Conservation (phyloP, 192 early-diverging fungal genomes). For the Chytriomyces confervae region DNA sequence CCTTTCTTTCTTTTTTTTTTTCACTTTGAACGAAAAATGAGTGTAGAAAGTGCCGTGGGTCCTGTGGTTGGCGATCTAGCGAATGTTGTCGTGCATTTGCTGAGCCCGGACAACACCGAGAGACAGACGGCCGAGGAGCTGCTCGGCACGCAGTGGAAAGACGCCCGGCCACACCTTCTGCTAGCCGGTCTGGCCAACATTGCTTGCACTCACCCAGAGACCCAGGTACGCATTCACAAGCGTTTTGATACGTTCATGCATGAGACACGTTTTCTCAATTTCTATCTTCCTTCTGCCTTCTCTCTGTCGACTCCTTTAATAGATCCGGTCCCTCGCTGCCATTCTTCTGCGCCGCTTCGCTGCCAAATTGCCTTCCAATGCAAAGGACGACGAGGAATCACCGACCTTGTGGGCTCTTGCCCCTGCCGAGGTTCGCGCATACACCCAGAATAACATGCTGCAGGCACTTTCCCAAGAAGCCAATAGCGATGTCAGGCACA, state of each 20-base stretch:
- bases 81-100: conserved; percentile 44
- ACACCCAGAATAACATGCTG: conserved; percentile 79
- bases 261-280: background rate
- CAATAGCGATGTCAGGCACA: conserved; percentile 78
- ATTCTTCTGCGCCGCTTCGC: conserved; percentile 76
- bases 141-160: conserved; percentile 67
- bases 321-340: conserved; percentile 71
- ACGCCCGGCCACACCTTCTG: conserved; percentile 65
- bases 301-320: conserved; percentile 1
- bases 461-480: conserved; percentile 78
- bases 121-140: conserved; percentile 67
- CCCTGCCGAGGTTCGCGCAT: conserved; percentile 64
- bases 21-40: background rate
- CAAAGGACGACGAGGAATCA: conserved; percentile 56
- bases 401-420: conserved; percentile 78
- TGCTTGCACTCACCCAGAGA: conserved; percentile 55
- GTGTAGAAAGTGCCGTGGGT: background rate
- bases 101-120: conserved; percentile 64
- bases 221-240: conserved; percentile 38
- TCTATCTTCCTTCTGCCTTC: conserved; percentile 1
- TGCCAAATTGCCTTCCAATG: conserved; percentile 32
- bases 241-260: background rate
- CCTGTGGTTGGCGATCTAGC: conserved; percentile 39
- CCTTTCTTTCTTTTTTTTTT: conserved; percentile 18
- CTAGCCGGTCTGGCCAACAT: conserved; percentile 66